Conservation (phyloP, 2,329 filamentous ascomycete genomes). For the Paraphaeosphaeria minitans region DNA sequence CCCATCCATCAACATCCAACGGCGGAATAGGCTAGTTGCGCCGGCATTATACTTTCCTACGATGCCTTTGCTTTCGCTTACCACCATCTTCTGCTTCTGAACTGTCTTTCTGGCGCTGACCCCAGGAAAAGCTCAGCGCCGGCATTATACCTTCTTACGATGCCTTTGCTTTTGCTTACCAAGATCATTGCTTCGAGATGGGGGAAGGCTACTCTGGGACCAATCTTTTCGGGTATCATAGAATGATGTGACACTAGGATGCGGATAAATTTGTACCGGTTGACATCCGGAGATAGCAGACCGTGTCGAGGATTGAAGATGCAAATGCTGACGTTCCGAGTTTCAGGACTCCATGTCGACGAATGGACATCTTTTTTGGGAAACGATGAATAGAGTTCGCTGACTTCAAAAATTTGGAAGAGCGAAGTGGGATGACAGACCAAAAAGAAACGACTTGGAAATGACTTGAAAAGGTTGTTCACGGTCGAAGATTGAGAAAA, state of each 20-base stretch:
- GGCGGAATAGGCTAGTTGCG: not conserved
- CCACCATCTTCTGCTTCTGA: not conserved
- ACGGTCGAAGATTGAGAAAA: not conserved
- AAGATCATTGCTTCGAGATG: not conserved
- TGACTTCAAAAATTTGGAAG: not conserved
- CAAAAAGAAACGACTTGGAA: no score
- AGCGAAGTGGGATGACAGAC: not conserved
- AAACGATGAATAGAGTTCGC: not conserved
- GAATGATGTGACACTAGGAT: conserved; percentile 2
- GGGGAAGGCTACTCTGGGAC: conserved; percentile 2
- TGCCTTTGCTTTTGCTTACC: conserved; percentile 1
- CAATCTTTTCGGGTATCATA: conserved; percentile 1
- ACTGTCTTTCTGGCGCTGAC: not conserved
- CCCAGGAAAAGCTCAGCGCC: not conserved
- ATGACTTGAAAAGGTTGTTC: not conserved
- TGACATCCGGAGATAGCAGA: not conserved
- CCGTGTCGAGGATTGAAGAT: not conserved
- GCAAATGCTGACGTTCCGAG: not conserved
- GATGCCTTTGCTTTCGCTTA: conserved; percentile 5
- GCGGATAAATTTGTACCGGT: not conserved
- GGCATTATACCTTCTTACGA: conserved; percentile 3
- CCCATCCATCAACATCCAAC: not conserved
- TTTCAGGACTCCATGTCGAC: not conserved
- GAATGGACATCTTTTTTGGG: not conserved
- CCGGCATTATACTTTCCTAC: not conserved